Evolutionary conservation across 495 filamentous ascomycete species (phyloP), one percentile per base, ranked within the genome.

Genomic region (Penicillium mononematosum): DNA sequence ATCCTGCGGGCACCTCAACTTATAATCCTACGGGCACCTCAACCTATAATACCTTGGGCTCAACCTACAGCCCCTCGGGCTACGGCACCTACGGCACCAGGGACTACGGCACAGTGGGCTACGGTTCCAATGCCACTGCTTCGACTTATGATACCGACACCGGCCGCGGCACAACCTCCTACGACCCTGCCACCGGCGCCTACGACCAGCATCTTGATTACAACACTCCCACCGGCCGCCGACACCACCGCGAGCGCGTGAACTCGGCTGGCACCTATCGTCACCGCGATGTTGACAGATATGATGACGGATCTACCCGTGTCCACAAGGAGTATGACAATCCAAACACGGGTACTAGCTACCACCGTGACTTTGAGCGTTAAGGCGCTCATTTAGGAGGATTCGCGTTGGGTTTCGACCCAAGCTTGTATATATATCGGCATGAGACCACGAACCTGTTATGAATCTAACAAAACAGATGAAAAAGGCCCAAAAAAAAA

Each of bases 161-260:
- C 25, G 72, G 74, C 19, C 74, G 73, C 36, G 74, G 73, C 25
- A 68, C 66, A 24, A 78, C 79, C 27, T 27, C 70, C 24, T 75
- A 74, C 11, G 66, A 71, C 29, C 73, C 72, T 27, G 60, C 53
- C 55, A 76, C 58, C 24, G 71, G 73, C 12, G 65, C 72, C 24
- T 76, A 76, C 43, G 72, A 75, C 46, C 72, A 76, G 51, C 68
- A 75, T 24, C 59, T 75, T 25, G 74, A 76, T 49, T 76, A 75
- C 46, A 46, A 46, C 32, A 68, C 69, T 16, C 64, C 61, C 12
- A 63, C 39, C n/a, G 58, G 65, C 1, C 65, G 66, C 22, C 60
- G 69, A 42, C 72, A 76, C 56, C 74, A 76, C 41, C 69, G 72
- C 16, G 72, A 76, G 66, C 58, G 70, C 9, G 57, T 71, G 42